Conservation (phyloP, 1,284 basidiomycete genomes). For the Chalciporus sp. region DNA sequence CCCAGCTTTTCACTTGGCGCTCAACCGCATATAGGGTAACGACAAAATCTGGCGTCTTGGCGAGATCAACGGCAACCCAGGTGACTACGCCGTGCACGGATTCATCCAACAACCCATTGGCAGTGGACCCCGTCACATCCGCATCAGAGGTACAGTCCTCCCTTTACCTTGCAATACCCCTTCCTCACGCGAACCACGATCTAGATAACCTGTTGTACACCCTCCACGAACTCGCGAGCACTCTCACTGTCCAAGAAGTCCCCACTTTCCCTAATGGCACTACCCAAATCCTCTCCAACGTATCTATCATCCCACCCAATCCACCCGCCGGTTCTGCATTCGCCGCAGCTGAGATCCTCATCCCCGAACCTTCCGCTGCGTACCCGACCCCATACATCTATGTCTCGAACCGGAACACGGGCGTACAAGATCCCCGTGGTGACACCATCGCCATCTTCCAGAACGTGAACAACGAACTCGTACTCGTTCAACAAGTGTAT, state of each 20-base stretch:
- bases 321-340: constrained; percentile 50
- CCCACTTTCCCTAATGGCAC: constrained; percentile 51
- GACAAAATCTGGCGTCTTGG: constrained; percentile 68
- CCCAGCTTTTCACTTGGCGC: not conserved
- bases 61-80: constrained; percentile 37
- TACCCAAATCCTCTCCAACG: constrained; percentile 50
- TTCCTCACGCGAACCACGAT: not conserved
- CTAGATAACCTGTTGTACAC: constrained; percentile 53
- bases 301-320: constrained; percentile 57
- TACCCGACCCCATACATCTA: constrained; percentile 63
- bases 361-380: constrained; percentile 47
- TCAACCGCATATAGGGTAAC: constrained; percentile 45
- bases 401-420: constrained; percentile 68
- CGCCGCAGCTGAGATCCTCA: constrained; percentile 61
- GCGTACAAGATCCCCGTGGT: constrained; percentile 49
- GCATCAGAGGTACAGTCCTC: constrained; percentile 47
- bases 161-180: not conserved
- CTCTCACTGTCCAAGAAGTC: constrained; percentile 61
- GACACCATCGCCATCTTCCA: constrained; percentile 68
- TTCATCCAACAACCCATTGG: constrained; percentile 62
- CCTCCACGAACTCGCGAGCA: constrained; percentile 66
- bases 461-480: constrained; percentile 43
- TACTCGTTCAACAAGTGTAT: constrained; percentile 54
- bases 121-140: constrained; percentile 69
- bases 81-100: constrained; percentile 57